These are phyloP conservation scores for Parietaria judaica DNA, from an alignment of 306 rosid species.

Conservation along the genomic window DNA sequence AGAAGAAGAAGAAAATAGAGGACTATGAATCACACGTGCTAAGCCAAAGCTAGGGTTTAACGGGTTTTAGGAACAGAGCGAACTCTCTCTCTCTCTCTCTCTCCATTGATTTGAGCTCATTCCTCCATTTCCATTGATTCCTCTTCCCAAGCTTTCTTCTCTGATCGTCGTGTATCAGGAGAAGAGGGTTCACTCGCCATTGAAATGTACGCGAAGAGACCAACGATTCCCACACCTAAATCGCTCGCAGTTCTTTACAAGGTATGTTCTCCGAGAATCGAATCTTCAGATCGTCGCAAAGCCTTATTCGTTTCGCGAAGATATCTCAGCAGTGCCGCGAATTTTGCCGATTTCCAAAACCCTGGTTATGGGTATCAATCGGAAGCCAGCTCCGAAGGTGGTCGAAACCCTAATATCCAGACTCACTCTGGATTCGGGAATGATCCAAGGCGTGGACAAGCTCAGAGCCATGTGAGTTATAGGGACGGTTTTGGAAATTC, in stretches of 20 bases:
- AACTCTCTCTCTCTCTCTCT: background rate
- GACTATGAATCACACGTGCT: too few species aligned
- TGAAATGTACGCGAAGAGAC: constrained; percentile 10
- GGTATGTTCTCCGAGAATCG: constrained; percentile 4
- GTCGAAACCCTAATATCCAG: background rate
- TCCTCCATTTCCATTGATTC: background rate
- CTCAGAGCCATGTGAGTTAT: background rate
- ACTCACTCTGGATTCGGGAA: background rate
- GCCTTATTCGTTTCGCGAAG: background rate
- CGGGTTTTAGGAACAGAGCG: too few species aligned
- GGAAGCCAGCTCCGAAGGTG: constrained; percentile 4
- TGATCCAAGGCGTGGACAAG: background rate
- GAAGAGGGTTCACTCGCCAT: background rate
- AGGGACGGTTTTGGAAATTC: background rate
- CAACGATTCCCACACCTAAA: background rate
- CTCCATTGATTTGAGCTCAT: background rate
- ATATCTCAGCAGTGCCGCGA: background rate
- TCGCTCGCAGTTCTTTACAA: constrained; percentile 4
- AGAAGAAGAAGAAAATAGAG: too few species aligned
- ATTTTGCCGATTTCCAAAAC: constrained; percentile 2
- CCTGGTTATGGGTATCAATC: background rate
- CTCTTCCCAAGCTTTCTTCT: background rate
- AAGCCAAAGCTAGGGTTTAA: background rate
- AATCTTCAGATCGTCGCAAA: background rate
- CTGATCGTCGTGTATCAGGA: background rate